These are phyloP conservation scores for Picea sitchensis DNA, from an alignment of 75 land plant genomes.

Conservation along the genomic window DNA sequence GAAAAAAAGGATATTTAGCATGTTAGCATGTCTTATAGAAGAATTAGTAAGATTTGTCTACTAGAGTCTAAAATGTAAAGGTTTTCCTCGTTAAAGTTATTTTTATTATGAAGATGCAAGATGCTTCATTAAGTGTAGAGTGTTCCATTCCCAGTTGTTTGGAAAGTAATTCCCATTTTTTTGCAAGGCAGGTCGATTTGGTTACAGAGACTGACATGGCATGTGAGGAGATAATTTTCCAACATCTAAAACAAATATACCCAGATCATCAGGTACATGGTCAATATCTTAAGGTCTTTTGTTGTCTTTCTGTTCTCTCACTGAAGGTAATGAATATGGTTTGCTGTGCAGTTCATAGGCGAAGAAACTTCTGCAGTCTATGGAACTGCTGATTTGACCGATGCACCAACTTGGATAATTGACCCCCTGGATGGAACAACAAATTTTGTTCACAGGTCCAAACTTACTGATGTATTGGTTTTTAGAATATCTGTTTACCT, in stretches of 20 bases:
- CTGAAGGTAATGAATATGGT: no score
- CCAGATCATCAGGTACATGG: conserved; percentile 70
- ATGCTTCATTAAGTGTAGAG: no score
- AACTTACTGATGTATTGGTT: no score
- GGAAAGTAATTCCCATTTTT: neutral
- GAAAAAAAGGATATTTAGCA: no score
- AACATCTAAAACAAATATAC: conserved; percentile 47
- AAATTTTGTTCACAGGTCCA: conserved; percentile 91
- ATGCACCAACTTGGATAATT: conserved; percentile 93
- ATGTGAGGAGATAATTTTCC: conserved; percentile 82
- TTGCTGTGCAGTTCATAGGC: conserved; percentile 65
- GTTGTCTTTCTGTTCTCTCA: neutral
- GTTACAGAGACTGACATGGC: conserved; percentile 97
- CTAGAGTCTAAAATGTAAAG: no score
- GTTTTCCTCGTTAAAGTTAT: no score
- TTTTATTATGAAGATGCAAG: no score
- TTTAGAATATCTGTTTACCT: no score
- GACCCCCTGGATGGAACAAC: conserved; percentile 98
- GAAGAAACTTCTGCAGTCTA: conserved; percentile 84
- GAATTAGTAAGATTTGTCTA: no score
- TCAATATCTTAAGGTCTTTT: neutral
- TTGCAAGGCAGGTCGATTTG: conserved; percentile 72
- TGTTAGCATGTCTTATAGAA: no score
- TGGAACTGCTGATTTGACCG: conserved; percentile 68
- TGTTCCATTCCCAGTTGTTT: no score